Conservation (phyloP, 306 rosid species). For the Cucurbita ficifolia region DNA sequence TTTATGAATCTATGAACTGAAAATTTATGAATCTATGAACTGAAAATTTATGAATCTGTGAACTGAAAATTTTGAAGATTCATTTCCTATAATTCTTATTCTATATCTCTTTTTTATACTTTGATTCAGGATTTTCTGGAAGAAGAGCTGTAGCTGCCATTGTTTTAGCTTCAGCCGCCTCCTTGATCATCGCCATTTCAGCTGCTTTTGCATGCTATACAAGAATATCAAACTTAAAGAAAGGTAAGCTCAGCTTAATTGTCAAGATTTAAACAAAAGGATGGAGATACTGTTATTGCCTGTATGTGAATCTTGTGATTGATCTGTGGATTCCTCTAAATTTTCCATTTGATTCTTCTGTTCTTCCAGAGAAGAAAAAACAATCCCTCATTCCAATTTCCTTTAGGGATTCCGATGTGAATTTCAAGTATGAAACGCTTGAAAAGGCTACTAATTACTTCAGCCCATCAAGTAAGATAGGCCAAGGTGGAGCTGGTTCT, state of each 20-base stretch:
- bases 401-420: slow-evolving; percentile 40
- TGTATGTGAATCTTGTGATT: not conserved
- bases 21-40: not conserved
- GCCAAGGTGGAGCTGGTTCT: slow-evolving; percentile 84
- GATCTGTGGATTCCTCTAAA: not conserved
- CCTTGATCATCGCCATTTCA: slow-evolving; percentile 28
- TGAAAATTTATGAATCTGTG: too few species aligned
- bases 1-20: too few species aligned
- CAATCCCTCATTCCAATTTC: slow-evolving; percentile 21
- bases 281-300: not conserved
- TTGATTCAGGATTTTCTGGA: slow-evolving; percentile 23
- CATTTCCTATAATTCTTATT: not conserved
- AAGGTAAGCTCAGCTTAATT: slow-evolving; percentile 17
- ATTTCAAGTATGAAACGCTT: slow-evolving; percentile 58
- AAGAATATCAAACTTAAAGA: slow-evolving; percentile 23
- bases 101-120: not conserved
- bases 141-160: slow-evolving; percentile 36
- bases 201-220: slow-evolving; percentile 38
- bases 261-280: not conserved
- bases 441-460: slow-evolving; percentile 76
- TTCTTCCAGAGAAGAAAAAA: slow-evolving; percentile 20
- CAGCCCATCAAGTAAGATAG: slow-evolving; percentile 46
- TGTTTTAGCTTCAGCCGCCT: slow-evolving; percentile 41
- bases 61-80: too few species aligned
- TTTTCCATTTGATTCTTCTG: not conserved